Percentiles rank a stretch among this genome's conserved stretches.
Conservation (phyloP, 1,139 yeast species). For the Protomyces inouyei region DNA sequence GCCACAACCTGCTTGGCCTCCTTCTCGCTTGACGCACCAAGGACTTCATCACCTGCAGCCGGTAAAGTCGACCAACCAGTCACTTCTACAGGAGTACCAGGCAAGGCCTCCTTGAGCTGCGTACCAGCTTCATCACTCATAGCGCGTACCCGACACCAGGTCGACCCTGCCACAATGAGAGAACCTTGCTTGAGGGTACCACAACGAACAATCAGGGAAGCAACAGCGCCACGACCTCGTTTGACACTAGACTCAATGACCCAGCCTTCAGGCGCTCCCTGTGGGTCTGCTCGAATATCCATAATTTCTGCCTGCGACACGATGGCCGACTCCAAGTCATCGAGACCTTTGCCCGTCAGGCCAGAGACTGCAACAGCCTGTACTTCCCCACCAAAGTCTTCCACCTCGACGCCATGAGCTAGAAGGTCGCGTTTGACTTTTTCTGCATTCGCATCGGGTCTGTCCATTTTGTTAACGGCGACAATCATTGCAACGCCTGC, state of each 20-base stretch:
- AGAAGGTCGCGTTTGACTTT: constrained; percentile 75
- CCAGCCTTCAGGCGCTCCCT: constrained; percentile 69
- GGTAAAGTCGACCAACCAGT: constrained; percentile 96
- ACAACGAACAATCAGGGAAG: constrained; percentile 75
- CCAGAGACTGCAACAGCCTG: constrained; percentile 88
- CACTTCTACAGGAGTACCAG: constrained; percentile 86
- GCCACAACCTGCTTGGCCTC: constrained; percentile 69
- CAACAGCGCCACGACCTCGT: constrained; percentile 65
- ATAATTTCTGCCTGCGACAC: constrained; percentile 75
- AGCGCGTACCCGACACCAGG: constrained; percentile 82
- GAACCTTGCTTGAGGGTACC: constrained; percentile 71
- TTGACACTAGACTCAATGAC: constrained; percentile 78
- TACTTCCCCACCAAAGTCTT: constrained; percentile 92
- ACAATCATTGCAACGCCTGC: constrained; percentile 83
- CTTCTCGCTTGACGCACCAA: constrained; percentile 70
- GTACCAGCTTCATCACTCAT: constrained; percentile 73
- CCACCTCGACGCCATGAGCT: constrained; percentile 73
- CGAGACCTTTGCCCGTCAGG: constrained; percentile 78
- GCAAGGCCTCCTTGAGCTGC: constrained; percentile 61
- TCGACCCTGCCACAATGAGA: constrained; percentile 73
- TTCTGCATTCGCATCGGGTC: constrained; percentile 64
- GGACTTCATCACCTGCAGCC: constrained; percentile 78
- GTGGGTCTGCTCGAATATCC: constrained; percentile 64
- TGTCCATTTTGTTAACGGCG: constrained; percentile 89
- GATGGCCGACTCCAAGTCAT: constrained; percentile 81